phyloP scores from a whole-genome alignment of 208 protist species.

The Crithidia acanthocephali region DNA sequence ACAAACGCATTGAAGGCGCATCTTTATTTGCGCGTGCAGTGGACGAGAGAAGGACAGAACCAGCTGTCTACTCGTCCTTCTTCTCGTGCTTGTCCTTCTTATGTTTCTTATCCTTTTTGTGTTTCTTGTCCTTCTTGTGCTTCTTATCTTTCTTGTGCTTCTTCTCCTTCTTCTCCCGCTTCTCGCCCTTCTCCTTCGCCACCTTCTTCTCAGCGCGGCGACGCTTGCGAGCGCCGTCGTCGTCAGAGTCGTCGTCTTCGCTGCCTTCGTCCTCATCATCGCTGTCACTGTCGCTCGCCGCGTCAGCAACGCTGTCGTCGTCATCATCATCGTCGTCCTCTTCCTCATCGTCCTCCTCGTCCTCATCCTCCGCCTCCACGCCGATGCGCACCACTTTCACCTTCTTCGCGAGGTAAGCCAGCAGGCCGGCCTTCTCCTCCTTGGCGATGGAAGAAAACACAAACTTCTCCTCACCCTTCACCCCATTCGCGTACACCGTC shows the following conservation, averaged over 20 bases:
- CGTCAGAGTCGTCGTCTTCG: constrained; percentile 37
- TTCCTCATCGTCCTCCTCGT: constrained; percentile 60
- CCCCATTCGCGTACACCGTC: constrained; percentile 47
- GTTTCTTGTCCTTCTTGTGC: constrained; percentile 46
- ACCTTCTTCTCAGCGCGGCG: constrained; percentile 34
- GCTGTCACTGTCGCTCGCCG: constrained; percentile 15
- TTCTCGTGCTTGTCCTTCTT: constrained; percentile 46
- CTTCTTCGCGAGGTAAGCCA: constrained; percentile 61
- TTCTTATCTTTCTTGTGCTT: constrained; percentile 48
- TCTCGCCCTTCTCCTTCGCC: constrained; percentile 30
- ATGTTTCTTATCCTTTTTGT: constrained; percentile 53
- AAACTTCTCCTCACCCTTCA: constrained; percentile 54
- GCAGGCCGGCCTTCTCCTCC: constrained; percentile 64
- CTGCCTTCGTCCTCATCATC: constrained; percentile 58
- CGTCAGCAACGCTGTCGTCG: constrained; percentile 35
- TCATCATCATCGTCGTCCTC: constrained; percentile 57
- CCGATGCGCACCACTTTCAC: constrained; percentile 58
- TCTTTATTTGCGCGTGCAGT: too few species aligned
- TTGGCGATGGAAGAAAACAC: constrained; percentile 76
- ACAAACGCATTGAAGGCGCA: too few species aligned
- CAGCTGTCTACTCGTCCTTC: constrained; percentile 6
- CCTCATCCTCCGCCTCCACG: constrained; percentile 32
- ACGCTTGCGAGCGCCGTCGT: constrained; percentile 49
- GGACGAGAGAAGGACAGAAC: not conserved
- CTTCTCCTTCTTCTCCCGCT: constrained; percentile 42